phyloP scores from a whole-genome alignment of 768 basidiomycete genomes.

The Suillus occidentalis region DNA sequence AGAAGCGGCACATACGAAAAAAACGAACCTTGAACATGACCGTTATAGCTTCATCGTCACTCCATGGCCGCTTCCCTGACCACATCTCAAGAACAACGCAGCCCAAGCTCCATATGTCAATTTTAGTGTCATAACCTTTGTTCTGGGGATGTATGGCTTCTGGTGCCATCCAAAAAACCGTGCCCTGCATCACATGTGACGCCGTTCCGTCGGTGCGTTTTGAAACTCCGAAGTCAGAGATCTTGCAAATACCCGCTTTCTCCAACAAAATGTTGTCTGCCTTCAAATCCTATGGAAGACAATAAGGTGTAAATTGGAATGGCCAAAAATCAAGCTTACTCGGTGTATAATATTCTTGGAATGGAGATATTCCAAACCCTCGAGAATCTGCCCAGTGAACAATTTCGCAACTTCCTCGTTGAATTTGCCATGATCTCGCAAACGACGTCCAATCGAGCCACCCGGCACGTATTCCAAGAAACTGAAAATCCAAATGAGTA shows the following conservation, averaged over 20 bases:
- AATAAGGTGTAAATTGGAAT: constrained; percentile 6
- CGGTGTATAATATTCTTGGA: constrained; percentile 89
- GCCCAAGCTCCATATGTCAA: constrained; percentile 98
- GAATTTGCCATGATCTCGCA: constrained; percentile 91
- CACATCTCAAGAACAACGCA: constrained; percentile 99
- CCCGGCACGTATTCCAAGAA: constrained; percentile 99
- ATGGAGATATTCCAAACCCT: constrained; percentile 92
- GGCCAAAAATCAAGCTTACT: constrained; percentile 39
- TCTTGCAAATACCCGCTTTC: constrained; percentile 89
- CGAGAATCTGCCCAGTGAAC: constrained; percentile 89
- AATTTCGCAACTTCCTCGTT: constrained; percentile 89
- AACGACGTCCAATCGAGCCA: constrained; percentile 87
- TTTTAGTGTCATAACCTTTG: constrained; percentile 92
- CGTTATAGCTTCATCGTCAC: constrained; percentile 81
- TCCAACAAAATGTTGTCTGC: constrained; percentile 98
- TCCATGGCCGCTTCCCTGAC: constrained; percentile 93
- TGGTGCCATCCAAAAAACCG: constrained; percentile 99
- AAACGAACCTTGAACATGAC: constrained; percentile 88
- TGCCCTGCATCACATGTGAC: constrained; percentile 93
- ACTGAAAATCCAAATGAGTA: constrained; percentile 41
- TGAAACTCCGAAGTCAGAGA: constrained; percentile 97
- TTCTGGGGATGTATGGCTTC: constrained; percentile 87
- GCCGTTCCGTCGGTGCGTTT: constrained; percentile 85
- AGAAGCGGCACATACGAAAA: background rate
- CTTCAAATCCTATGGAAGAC: constrained; percentile 75